Evolutionary conservation across 2,329 filamentous ascomycete genomes (phyloP), one percentile per base, ranked within the genome.

Genomic region (Colletotrichum paranaense): DNA sequence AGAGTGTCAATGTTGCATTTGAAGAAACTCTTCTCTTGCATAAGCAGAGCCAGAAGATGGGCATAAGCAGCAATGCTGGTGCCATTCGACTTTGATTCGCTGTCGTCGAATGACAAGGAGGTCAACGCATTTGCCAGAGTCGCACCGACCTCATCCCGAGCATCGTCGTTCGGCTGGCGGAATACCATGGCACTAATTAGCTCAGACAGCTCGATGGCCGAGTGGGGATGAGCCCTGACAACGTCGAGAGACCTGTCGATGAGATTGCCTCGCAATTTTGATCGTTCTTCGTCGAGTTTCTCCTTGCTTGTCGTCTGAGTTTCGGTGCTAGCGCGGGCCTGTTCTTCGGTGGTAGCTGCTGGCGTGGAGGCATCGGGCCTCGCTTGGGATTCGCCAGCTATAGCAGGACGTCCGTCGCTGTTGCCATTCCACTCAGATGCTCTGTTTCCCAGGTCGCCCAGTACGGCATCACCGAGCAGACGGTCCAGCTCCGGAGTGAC

Each of bases 181-280:
- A 89, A 76, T 84, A 92, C 90, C 28, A 95, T 92, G 4, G 92
- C 92, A 49, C 90, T 90, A 67, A 99, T 95, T 24, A 99, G 87
- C 78, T 98, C 95, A 0, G 95, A 91, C 59, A 99, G 87, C 79
- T 98, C 96, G 77, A 98, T 97, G 0, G 97, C 97, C 12, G 96
- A 92, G 76, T 94, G 92, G 16, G 95, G 92, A 77, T 98, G 95
- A 49, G 93, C 92, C 80, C 96, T 93, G 66, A 99, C 92, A 42
- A 98, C 92, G 78, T 98, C 95, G 26, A 99, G 86, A 76, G 94
- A 97, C 71, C 95, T 93, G 77, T 98, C 95, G 72, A 98, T 95
- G 67, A 98, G 84, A 68, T 94, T 92, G 24, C 90, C 87, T 52
- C 94, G 91, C 53, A 98, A 86, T n/a, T 87, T 88, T 5, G 89